Conservation (phyloP, 768 basidiomycete species). For the Coprinopsis strossmayeri region DNA sequence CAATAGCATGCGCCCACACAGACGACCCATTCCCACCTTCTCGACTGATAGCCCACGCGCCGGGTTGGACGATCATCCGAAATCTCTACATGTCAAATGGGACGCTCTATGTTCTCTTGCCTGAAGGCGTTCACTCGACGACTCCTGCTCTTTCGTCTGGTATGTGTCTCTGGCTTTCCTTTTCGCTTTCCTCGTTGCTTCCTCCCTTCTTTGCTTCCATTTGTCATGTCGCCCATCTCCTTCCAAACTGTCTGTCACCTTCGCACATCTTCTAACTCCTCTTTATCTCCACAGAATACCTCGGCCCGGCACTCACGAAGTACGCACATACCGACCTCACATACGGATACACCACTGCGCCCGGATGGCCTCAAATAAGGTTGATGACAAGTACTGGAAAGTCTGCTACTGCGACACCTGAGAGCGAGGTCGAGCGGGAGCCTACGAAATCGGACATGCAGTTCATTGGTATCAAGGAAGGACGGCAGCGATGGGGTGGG, state of each 20-base stretch:
- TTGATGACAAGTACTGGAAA: conserved; percentile 68
- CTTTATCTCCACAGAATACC: too few relatives aligned
- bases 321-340: conserved; percentile 1
- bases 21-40: conserved; percentile 54
- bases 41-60: conserved; percentile 54
- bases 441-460: conserved; percentile 60
- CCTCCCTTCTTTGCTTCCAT: too few relatives aligned
- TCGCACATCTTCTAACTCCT: too few relatives aligned
- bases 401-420: conserved; percentile 48
- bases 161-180: too few relatives aligned
- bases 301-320: neutral
- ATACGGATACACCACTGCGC: conserved; percentile 10
- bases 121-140: neutral
- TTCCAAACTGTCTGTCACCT: too few relatives aligned
- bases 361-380: conserved; percentile 34
- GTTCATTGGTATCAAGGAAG: conserved; percentile 54
- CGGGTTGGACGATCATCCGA: conserved; percentile 81
- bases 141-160: neutral
- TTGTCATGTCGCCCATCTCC: too few relatives aligned
- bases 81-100: conserved; percentile 84
- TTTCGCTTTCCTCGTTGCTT: too few relatives aligned
- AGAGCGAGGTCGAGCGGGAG: conserved; percentile 59
- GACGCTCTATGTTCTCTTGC: conserved; percentile 65
- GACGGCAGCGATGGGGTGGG: conserved; percentile 57
- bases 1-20: too few relatives aligned